phyloP scores from a whole-genome alignment of 2,329 filamentous ascomycete species.

The Tricladium varicosporioides region DNA sequence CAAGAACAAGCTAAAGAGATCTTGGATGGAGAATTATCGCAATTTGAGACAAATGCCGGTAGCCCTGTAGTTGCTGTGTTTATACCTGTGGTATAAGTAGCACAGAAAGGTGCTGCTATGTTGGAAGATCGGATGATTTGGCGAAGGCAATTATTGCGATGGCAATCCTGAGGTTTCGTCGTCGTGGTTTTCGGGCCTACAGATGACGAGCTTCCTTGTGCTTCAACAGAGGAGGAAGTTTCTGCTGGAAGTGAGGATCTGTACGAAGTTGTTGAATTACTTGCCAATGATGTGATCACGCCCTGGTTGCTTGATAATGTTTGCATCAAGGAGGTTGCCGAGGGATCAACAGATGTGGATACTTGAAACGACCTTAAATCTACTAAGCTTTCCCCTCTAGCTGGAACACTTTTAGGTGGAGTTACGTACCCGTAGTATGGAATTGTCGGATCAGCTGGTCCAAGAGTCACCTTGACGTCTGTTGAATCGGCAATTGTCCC shows the following conservation, averaged over 20 bases:
- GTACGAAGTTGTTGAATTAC: not conserved
- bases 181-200: conserved; percentile 5
- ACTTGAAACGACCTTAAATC: too few relatives aligned
- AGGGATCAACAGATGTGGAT: too few relatives aligned
- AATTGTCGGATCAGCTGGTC: too few relatives aligned
- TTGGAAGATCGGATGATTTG: conserved; percentile 22
- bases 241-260: not conserved
- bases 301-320: too few relatives aligned
- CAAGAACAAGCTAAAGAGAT: conserved; percentile 30
- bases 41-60: conserved; percentile 26
- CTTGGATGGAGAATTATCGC: conserved; percentile 18
- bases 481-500: too few relatives aligned
- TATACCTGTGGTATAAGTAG: conserved; percentile 24
- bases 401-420: too few relatives aligned
- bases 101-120: conserved; percentile 22
- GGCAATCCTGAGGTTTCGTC: conserved; percentile 15
- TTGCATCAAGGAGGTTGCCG: too few relatives aligned
- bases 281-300: not conserved
- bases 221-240: not conserved
- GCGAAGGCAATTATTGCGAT: conserved; percentile 28
- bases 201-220: not conserved
- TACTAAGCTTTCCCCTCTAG: too few relatives aligned
- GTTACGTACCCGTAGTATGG: too few relatives aligned
- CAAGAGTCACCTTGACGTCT: too few relatives aligned
- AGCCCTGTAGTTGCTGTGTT: conserved; percentile 21